Evolutionary conservation across 768 basidiomycete species (phyloP), one percentile per base, ranked within the genome.

Genomic region (Termitomyces titanicus): DNA sequence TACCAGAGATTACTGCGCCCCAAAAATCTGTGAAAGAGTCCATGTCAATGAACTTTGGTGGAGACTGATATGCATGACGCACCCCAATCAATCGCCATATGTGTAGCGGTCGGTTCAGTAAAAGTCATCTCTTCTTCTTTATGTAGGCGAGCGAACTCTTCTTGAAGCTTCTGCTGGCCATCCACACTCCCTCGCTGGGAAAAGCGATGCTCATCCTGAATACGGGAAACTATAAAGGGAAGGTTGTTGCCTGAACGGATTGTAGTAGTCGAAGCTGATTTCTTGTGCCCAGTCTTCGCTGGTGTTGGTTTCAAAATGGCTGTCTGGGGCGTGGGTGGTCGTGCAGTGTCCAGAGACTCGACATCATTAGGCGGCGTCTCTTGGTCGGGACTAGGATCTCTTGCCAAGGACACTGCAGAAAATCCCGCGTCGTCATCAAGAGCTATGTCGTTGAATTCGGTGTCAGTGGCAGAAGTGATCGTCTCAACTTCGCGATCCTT

Each of bases 1-100:
- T 64, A 89, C 91, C 91, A 61, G 89, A 91, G 66, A 98, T 88
- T 2, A 99, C 95, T 10, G 79, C 82, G 1, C 94, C 95, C 97
- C 97, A 97, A 73, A 98, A 97, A 62, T 89, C 92, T 94, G 61
- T n/a, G 33, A 11, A 48, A 51, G 47, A 52, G 8, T 11, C 27
- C 3, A 18, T 56, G 31, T 46, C 31, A 47, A 17, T 27, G 18
- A 18, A 9, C 29, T 9, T 25, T 18, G 10, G 6, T 15, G 12
- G 42, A 13, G 9, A 38, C 42, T 20, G 3, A 44, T 15, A 53
- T 39, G 29, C 34, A 38, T 18, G 20, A 74, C 79, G 55, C 63
- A 91, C 91, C 85, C 92, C 90, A 93, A 63, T 92, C 89, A 62
- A 92, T 87, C 47, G 69, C 67, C 34, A 66, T 74, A 50, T 77